Conservation (phyloP, 257 asterid species). For the Fraxinus cuspidata region DNA sequence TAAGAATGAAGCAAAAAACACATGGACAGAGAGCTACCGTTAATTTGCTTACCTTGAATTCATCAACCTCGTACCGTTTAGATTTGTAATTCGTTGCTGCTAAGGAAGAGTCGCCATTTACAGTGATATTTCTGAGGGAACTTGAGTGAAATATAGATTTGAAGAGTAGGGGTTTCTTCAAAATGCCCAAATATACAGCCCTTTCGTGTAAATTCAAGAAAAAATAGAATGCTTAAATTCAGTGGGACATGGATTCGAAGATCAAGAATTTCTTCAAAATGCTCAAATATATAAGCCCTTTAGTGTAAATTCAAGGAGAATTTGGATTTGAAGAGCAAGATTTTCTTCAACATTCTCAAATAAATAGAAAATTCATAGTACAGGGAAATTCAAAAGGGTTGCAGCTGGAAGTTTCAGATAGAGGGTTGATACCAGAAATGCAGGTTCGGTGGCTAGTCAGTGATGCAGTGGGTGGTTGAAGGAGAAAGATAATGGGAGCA, state of each 20-base stretch:
- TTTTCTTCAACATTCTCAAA: neutral
- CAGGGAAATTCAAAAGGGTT: neutral
- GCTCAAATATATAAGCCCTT: neutral
- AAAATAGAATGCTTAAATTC: neutral
- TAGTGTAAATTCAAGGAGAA: neutral
- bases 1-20: slow-evolving; percentile 61
- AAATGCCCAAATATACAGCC: slow-evolving; percentile 35
- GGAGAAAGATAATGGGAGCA: too few relatives aligned
- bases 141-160: slow-evolving; percentile 12
- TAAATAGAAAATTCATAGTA: neutral
- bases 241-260: neutral
- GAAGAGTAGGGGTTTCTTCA: slow-evolving; percentile 22
- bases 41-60: slow-evolving; percentile 51
- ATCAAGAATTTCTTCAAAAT: neutral
- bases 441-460: neutral
- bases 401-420: neutral
- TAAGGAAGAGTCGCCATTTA: slow-evolving; percentile 50
- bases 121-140: slow-evolving; percentile 11
- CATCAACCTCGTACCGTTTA: slow-evolving; percentile 41
- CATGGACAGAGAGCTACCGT: slow-evolving; percentile 90
- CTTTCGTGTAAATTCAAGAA: slow-evolving; percentile 19
- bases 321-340: neutral
- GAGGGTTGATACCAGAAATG: neutral
- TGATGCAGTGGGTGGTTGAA: too few relatives aligned
- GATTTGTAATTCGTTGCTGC: slow-evolving; percentile 36